These are phyloP conservation scores for Populus hybrid DNA, from an alignment of 441 rosid genomes.

Conservation along the genomic window DNA sequence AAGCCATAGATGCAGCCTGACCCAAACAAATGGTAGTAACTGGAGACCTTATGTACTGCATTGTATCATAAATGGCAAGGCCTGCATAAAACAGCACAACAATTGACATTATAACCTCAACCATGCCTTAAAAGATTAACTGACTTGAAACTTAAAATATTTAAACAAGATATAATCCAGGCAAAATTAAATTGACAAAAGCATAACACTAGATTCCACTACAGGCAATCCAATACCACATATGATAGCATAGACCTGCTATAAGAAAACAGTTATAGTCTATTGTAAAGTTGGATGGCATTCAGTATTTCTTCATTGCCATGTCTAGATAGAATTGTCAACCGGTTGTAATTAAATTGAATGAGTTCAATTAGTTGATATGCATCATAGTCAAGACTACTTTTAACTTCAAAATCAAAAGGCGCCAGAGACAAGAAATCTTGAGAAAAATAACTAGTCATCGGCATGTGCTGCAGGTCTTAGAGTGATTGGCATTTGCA, in stretches of 20 bases:
- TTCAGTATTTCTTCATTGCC: not conserved
- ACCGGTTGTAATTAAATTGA: not conserved
- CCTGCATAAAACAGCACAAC: conserved; percentile 39
- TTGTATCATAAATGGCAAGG: conserved; percentile 92
- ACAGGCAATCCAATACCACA: not conserved
- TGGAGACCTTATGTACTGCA: conserved; percentile 95
- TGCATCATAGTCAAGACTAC: not conserved
- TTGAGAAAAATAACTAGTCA: not conserved
- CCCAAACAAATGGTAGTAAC: conserved; percentile 88
- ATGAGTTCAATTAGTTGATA: not conserved
- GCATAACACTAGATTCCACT: not conserved
- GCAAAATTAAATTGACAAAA: not conserved
- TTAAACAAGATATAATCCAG: not conserved
- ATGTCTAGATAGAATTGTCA: not conserved
- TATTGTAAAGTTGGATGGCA: not conserved
- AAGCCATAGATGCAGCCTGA: conserved; percentile 98
- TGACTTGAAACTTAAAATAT: not conserved
- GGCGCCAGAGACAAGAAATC: not conserved
- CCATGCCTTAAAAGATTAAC: not conserved
- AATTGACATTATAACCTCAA: conserved; percentile 1
- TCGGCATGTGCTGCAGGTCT: not conserved
- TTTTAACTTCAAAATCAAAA: not conserved
- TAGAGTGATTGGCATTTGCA: not conserved
- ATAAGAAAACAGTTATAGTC: not conserved
- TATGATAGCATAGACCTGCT: not conserved